Evolutionary conservation across 805 yeast species (phyloP), one percentile per base, ranked within the genome.

Genomic region (Brettanomyces nanus): DNA sequence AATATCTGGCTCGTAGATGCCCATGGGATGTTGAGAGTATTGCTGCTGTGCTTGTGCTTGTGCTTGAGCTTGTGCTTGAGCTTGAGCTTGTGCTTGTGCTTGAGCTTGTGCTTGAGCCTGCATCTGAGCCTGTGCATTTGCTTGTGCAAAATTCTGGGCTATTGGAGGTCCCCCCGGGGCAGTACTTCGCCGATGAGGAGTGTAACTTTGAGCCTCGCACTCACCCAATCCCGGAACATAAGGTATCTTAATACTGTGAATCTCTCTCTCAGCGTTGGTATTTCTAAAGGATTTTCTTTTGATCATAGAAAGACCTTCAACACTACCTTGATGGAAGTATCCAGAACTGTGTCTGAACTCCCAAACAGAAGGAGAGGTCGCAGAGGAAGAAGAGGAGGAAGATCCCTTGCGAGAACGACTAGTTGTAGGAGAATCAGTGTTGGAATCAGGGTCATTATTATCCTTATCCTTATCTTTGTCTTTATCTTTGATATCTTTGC

Each of bases 321-420:
- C 59, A 55, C 87, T 92, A 30, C 95, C 96, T 37, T 85, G 79
- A 46, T 75, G 72, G 62, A 89, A 89, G 42, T 72, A 70, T 26
- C 82, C 85, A 3, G 85, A 77, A 20, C 84, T 75, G 56, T 89
- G 97, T 41, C 79, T 77, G 60, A 89, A 89, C 62, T 90, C 97
- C 97, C 97, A 89, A 13, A 52, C 42, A 13, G 33, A 13, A 9
- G 36, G 20, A 14, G 48, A 43, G 4, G 45, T 33, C 9, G 30
- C n/a, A 14, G 47, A 42, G 4, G 45, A 32, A 2, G 44, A 36
- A 11, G 56, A 46, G 10, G 42, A 37, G 11, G 37, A 33, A 4
- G 56, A 51, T 19, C 49, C 49, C 18, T 33, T 33, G 11, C 31
- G 19, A 15, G 33, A 30, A 9, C 19, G 19, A 9, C 21, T 10